These are phyloP conservation scores for Primulina eburnea DNA, from an alignment of 257 asterid species.

Conservation along the genomic window DNA sequence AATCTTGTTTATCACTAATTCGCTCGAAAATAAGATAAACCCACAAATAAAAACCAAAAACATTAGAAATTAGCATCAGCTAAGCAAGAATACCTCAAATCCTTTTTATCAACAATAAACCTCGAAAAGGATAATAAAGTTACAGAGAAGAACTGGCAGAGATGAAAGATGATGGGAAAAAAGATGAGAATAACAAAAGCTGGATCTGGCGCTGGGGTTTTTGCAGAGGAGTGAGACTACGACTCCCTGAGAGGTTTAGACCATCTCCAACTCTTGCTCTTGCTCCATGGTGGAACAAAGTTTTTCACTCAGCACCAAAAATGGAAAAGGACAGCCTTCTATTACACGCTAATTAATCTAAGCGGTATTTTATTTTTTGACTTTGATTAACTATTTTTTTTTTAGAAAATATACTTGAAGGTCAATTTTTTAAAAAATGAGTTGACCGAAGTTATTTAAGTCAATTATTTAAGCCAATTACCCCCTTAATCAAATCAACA, in stretches of 20 bases:
- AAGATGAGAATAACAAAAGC: constrained; percentile 26
- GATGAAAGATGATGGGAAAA: constrained; percentile 1
- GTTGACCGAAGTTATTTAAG: too few relatives aligned
- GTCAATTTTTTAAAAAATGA: too few relatives aligned
- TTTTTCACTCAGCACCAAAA: constrained; percentile 10
- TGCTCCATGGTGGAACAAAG: constrained; percentile 25
- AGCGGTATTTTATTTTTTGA: too few relatives aligned
- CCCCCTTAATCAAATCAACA: too few relatives aligned
- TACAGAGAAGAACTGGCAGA: constrained; percentile 6
- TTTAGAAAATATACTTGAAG: too few relatives aligned
- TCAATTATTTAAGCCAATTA: too few relatives aligned
- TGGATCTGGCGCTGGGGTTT: constrained; percentile 62
- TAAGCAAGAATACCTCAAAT: constrained; percentile 23
- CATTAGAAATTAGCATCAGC: constrained; percentile 8
- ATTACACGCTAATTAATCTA: too few relatives aligned
- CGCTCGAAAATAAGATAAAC: neutral
- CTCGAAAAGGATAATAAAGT: constrained; percentile 19
- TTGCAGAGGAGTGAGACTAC: constrained; percentile 29
- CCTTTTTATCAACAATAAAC: constrained; percentile 10
- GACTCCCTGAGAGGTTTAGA: neutral
- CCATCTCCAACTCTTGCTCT: too few relatives aligned
- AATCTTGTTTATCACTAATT: neutral
- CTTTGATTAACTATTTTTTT: too few relatives aligned
- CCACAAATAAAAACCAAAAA: neutral
- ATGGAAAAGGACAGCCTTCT: constrained; percentile 20